Evolutionary conservation across 164 flowering plant genomes (phyloP), one percentile per base, ranked within the genome.

Genomic region (Piper betle): DNA sequence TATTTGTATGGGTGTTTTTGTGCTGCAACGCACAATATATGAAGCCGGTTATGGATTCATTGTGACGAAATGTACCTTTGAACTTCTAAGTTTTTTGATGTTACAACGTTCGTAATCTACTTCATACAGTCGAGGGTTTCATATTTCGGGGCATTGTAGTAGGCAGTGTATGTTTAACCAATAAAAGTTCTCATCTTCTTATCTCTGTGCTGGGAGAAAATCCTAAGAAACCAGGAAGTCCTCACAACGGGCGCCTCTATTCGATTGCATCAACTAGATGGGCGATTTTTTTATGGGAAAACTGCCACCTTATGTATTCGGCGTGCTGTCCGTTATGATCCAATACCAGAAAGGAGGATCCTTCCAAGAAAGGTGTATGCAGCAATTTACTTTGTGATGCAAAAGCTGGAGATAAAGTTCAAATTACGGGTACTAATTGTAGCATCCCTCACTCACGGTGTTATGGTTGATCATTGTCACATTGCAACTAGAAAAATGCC

Each of bases 231-330:
- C 97, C 96, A 4, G 97, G 99, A 55, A 46, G 6, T 58, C 93
- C 97, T 9, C 77, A 94, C 64, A 88, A 82, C 76, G 96, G 88
- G 52, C 95, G 97, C 40, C 88, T 94, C 7, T 94, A 94, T 64
- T 94, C 97, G 43, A 94, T 94, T 73, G 97, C 99, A 53, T 94
- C 99, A 37, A 75, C 99, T 25, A 80, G 99, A 73, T 94, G 99
- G 99, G 37, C 97, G 91, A 73, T 62, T 62, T 64, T 94, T 91
- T 74, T 96, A 94, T 75, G 97, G 97, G 20, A 94, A 79, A 74
- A 91, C 99, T 15, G 82, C 90, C 57, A 88, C 87, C 71, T 74
- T 94, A 53, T 94, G 99, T 69, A 96, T 94, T 18, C 86, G 99
- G 9, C 97, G 99, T 55, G 97, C 99, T 69, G 81, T 91, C 53